A percentile compares a stretch with the other conserved stretches of the same genome.
Conservation (phyloP, 2,329 filamentous ascomycete species). For the Penicillium digitatum region DNA sequence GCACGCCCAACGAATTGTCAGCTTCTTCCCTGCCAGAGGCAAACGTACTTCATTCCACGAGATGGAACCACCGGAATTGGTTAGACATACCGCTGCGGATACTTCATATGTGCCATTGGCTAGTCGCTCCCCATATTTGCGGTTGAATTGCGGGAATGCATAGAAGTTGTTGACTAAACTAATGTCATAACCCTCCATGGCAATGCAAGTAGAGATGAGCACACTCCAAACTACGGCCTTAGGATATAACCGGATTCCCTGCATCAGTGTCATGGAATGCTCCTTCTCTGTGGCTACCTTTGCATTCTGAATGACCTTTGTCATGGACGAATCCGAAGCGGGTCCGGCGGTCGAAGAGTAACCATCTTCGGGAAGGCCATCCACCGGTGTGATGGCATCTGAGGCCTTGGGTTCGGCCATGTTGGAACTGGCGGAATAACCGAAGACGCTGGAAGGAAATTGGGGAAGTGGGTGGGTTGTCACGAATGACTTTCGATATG, state of each 20-base stretch:
- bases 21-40: background rate
- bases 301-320: conserved; percentile 40
- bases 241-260: conserved; percentile 78
- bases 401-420: conserved; percentile 31
- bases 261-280: conserved; percentile 65
- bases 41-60: background rate
- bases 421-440: background rate
- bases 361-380: conserved; percentile 8
- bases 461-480: background rate
- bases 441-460: background rate
- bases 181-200: conserved; percentile 88
- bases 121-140: conserved; percentile 38
- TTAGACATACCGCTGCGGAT: conserved; percentile 35
- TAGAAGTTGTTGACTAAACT: conserved; percentile 79
- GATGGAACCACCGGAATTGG: background rate
- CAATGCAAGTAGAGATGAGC: conserved; percentile 83
- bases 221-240: conserved; percentile 82
- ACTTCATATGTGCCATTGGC: conserved; percentile 39
- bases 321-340: conserved; percentile 25
- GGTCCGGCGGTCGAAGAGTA: conserved; percentile 17
- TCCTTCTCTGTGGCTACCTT: conserved; percentile 45
- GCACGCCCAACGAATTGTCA: conserved; percentile 16
- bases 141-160: conserved; percentile 42
- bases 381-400: conserved; percentile 27
- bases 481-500: background rate